Base-by-base conservation (phyloP, 768 basidiomycete species). In the Phylloporus rhodoxanthus region DNA sequence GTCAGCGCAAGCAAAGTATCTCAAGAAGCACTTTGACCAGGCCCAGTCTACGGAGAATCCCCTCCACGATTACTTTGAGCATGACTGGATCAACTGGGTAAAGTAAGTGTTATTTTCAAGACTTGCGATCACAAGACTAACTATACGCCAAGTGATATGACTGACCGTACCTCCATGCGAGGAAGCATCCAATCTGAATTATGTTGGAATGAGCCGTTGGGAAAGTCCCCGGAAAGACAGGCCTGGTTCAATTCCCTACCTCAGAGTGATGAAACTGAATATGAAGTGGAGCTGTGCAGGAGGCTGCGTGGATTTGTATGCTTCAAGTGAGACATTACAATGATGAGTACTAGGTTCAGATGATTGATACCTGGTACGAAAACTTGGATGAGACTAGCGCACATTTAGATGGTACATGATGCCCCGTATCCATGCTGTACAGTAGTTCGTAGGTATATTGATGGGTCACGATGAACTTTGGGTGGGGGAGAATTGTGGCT, bases 11-110 rank as follows among this genome's bases (percentile, higher is more conserved):
- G 58, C 50, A 36, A 67, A 57, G 25, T 62, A 64, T 30, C 50
- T 66, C 34, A 60, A 39, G 29, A 61, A 60, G 4, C 51, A 60
- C 45, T 56, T 56, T n/a, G 38, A 56, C 9, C 48, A 45, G 17
- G 55, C 47, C 26, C 56, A 54, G 47, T 61, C 58, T n/a, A 60
- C 54, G 26, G 41, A 59, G 28, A 63, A 60, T 50, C 71, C 73
- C 8, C 68, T 72, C 15, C 74, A 79, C 4, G 80, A 80, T 43
- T 76, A 79, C 39, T 89, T 89, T 49, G 84, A 86, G 30, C 62
- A 69, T 1, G 78, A 78, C 43, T 87, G 86, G 85, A 65, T 65
- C 8, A 79, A 80, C 44, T 89, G 87, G 87, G 74, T 81, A 65
- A 76, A 73, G 87, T 88, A 42, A 61, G 81, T 65, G 14, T 10